phyloP scores from a whole-genome alignment of 2,329 filamentous ascomycete genomes.

The Diaporthe sp. region DNA sequence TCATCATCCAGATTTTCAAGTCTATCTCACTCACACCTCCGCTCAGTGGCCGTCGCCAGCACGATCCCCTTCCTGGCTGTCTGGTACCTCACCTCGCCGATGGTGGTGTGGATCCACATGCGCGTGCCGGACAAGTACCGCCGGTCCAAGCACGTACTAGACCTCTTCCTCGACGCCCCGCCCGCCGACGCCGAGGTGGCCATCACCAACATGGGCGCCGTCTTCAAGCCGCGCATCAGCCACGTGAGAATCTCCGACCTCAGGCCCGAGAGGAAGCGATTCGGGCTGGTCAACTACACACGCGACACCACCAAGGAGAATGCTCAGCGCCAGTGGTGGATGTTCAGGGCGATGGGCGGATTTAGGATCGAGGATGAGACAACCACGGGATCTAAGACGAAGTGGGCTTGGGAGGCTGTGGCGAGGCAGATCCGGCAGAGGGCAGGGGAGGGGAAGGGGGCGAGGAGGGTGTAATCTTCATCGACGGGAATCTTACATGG shows the following conservation, averaged over 20 bases:
- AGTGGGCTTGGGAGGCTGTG: conserved; percentile 46
- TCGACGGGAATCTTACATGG: background rate
- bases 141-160: conserved; percentile 66
- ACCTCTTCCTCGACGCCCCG: conserved; percentile 62
- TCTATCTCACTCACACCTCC: conserved; percentile 31
- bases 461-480: background rate
- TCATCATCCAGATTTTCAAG: accelerated
- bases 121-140: conserved; percentile 76
- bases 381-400: conserved; percentile 42
- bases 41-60: conserved; percentile 68
- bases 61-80: conserved; percentile 75
- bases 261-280: conserved; percentile 44
- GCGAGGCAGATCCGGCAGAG: conserved; percentile 8
- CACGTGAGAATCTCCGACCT: conserved; percentile 51
- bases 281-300: conserved; percentile 55
- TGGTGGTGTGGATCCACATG: conserved; percentile 79
- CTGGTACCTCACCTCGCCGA: conserved; percentile 74
- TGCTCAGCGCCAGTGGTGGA: conserved; percentile 51
- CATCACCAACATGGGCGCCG: conserved; percentile 67
- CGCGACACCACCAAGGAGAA: conserved; percentile 48
- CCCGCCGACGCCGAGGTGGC: conserved; percentile 61
- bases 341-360: conserved; percentile 50
- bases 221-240: conserved; percentile 64
- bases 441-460: background rate
- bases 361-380: conserved; percentile 51